These are phyloP conservation scores for Thielaviopsis ethacetica DNA, from an alignment of 2,329 filamentous ascomycete genomes.

Conservation along the genomic window DNA sequence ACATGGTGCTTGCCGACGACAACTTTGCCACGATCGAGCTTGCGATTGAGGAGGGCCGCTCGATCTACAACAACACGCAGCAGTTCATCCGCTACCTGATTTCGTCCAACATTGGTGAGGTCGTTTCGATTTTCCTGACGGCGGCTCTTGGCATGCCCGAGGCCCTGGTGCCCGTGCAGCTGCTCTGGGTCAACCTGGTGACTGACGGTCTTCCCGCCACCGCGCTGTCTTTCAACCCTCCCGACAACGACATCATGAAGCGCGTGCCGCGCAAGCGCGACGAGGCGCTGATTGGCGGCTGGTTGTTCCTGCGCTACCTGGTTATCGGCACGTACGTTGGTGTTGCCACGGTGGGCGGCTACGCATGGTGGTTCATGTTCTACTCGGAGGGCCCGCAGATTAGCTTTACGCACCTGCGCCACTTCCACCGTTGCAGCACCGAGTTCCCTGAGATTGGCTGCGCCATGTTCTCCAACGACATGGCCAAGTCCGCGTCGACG, in stretches of 20 bases:
- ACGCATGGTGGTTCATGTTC: conserved; percentile 99
- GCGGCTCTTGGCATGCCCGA: conserved; percentile 95
- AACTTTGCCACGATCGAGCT: conserved; percentile 97
- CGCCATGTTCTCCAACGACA: conserved; percentile 73
- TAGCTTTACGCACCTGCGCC: conserved; percentile 69
- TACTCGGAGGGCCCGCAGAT: conserved; percentile 83
- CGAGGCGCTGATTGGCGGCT: conserved; percentile 80
- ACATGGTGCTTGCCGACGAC: conserved; percentile 97
- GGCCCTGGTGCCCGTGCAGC: conserved; percentile 88
- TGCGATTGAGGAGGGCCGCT: conserved; percentile 89
- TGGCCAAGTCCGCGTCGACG: conserved; percentile 80
- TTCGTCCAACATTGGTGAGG: conserved; percentile 97
- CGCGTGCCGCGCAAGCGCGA: conserved; percentile 81
- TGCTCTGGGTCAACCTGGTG: conserved; percentile 97
- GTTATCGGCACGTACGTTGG: conserved; percentile 93
- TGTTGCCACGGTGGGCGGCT: conserved; percentile 84
- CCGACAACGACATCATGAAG: conserved; percentile 97
- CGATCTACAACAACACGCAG: conserved; percentile 99
- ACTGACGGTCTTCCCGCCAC: conserved; percentile 95
- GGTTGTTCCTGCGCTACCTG: conserved; percentile 96
- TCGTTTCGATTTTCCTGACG: conserved; percentile 96
- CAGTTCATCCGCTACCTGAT: conserved; percentile 99
- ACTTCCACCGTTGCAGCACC: conserved; percentile 84
- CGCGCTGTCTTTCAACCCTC: conserved; percentile 90
- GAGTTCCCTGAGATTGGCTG: conserved; percentile 84